Evolutionary conservation across 345 rosid genomes (phyloP).

Genomic region (Citrus reticulata): DNA sequence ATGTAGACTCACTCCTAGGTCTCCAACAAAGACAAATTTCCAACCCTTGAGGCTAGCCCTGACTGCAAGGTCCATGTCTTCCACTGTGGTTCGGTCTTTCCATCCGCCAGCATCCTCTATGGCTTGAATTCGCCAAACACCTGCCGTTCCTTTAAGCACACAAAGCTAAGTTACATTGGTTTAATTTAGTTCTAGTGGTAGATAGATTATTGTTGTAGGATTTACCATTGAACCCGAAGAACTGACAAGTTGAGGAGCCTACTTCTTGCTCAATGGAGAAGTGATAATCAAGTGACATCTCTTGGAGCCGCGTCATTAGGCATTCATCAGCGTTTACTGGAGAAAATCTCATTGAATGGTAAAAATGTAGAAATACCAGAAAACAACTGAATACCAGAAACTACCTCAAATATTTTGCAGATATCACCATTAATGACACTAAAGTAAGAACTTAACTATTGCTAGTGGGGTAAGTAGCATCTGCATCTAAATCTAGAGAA

Average conservation of each 20-base stretch:
- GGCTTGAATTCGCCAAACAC: conserved; percentile 52
- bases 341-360: neutral
- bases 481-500: neutral
- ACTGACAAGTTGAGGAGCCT: conserved; percentile 51
- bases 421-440: neutral
- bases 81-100: conserved; percentile 57
- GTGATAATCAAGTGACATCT: conserved; percentile 57
- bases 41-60: conserved; percentile 55
- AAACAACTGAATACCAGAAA: neutral
- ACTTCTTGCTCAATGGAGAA: conserved; percentile 54
- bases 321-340: conserved; percentile 54
- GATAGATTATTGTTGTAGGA: neutral
- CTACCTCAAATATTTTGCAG: no score
- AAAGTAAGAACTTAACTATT: neutral
- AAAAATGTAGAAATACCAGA: neutral
- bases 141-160: conserved; percentile 39
- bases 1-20: conserved; percentile 26
- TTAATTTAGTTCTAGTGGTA: neutral
- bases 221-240: conserved; percentile 55
- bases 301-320: conserved; percentile 51
- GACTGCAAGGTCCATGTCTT: conserved; percentile 65
- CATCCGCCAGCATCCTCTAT: conserved; percentile 54
- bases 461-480: neutral
- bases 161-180: neutral
- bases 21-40: conserved; percentile 46